A percentile compares a stretch with the other conserved stretches of the same genome.
Evolutionary conservation across 208 protist species (phyloP).

Genomic region (Acanthamoeba rhysodes): DNA sequence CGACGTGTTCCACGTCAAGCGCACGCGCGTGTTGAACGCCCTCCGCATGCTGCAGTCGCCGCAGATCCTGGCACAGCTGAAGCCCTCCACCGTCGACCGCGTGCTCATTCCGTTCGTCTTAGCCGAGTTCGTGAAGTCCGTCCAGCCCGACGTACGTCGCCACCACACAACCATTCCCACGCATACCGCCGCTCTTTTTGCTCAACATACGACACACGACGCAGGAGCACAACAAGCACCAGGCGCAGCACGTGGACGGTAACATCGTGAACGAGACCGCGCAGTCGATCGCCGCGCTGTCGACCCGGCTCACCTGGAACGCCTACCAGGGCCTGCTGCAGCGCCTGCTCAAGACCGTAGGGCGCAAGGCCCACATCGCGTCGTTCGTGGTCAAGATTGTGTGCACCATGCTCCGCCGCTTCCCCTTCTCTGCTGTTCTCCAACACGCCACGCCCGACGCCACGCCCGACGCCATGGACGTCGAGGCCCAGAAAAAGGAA

Average conservation of each 20-base stretch:
- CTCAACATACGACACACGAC: not conserved
- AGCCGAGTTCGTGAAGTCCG: slow-evolving; percentile 52
- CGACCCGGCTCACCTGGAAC: slow-evolving; percentile 30
- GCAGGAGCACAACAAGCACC: slow-evolving; percentile 20
- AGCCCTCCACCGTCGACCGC: not conserved
- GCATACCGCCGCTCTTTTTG: not conserved
- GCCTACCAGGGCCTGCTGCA: slow-evolving; percentile 41
- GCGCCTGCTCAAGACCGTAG: not conserved
- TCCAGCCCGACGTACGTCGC: slow-evolving; percentile 18
- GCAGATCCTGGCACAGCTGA: slow-evolving; percentile 3
- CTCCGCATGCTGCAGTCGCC: slow-evolving; percentile 57
- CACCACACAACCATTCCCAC: not conserved
- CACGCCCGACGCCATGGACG: not conserved
- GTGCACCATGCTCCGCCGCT: slow-evolving; percentile 53
- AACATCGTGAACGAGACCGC: slow-evolving; percentile 71
- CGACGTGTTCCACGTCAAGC: slow-evolving; percentile 66
- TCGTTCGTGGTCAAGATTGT: slow-evolving; percentile 34
- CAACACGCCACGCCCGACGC: not conserved
- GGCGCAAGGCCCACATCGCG: slow-evolving; percentile 10
- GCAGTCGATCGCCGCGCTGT: slow-evolving; percentile 28
- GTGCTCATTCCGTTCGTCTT: slow-evolving; percentile 53
- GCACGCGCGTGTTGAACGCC: slow-evolving; percentile 12
- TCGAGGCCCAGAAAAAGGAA: not conserved
- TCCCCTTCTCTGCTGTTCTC: slow-evolving; percentile 11
- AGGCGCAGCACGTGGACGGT: slow-evolving; percentile 37